Conservation (phyloP, 2,329 filamentous ascomycete genomes). For the Pseudogymnoascus verrucosus region DNA sequence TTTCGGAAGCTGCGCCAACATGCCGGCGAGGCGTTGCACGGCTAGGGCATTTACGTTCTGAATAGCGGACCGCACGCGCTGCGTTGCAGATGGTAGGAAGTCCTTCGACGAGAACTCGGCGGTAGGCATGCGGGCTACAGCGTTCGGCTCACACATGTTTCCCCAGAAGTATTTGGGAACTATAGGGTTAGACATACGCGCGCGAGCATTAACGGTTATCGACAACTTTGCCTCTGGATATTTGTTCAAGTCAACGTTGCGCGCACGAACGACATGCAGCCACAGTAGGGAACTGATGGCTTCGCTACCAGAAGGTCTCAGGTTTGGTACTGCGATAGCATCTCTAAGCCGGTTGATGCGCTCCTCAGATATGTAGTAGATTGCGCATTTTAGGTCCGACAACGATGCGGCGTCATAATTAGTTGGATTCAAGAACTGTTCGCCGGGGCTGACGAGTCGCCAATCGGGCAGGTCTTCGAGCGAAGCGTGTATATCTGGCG, state of each 20-base stretch:
- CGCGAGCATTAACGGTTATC: not conserved
- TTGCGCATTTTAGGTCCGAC: not conserved
- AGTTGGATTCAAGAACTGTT: slow-evolving; percentile 3
- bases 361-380: not conserved
- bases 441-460: not conserved
- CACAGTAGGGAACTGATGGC: not conserved
- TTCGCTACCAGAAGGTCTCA: not conserved
- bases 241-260: not conserved
- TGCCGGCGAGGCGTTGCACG: not conserved
- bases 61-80: not conserved
- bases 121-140: slow-evolving; percentile 1
- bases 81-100: not conserved
- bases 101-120: not conserved
- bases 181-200: not conserved
- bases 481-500: not conserved
- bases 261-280: slow-evolving; percentile 4
- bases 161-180: slow-evolving; percentile 2
- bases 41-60: not conserved
- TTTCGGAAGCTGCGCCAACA: not conserved
- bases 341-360: not conserved
- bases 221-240: slow-evolving; percentile 8
- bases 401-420: not conserved
- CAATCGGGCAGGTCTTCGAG: slow-evolving; percentile 2
- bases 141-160: slow-evolving; percentile 7
- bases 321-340: not conserved